phyloP scores from a whole-genome alignment of 331 rosid genomes.

The Malus hybrid region DNA sequence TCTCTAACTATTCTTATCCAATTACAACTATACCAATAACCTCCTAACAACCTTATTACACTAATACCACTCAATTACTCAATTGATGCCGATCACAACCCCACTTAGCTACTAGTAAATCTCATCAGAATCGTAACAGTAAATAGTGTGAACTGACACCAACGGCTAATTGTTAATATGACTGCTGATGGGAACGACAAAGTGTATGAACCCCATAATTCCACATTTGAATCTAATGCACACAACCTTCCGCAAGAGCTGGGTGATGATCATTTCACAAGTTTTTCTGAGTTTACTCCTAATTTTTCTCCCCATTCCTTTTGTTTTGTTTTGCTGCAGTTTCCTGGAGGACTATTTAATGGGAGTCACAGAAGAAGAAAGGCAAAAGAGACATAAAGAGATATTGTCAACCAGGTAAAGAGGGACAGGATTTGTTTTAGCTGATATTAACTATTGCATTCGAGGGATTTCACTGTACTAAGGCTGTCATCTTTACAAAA shows the following conservation, averaged over 20 bases:
- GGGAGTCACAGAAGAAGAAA: conserved; percentile 89
- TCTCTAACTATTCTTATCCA: too few relatives aligned
- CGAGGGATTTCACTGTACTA: background rate
- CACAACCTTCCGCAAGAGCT: background rate
- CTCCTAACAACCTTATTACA: too few relatives aligned
- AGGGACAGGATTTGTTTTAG: background rate
- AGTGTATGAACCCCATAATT: background rate
- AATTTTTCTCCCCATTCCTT: background rate
- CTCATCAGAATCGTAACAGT: too few relatives aligned
- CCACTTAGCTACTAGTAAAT: too few relatives aligned
- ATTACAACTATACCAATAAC: too few relatives aligned
- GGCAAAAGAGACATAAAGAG: conserved; percentile 79
- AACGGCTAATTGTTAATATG: background rate
- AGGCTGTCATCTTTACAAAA: background rate
- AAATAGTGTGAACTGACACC: background rate
- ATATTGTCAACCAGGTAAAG: conserved; percentile 79
- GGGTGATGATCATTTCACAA: background rate
- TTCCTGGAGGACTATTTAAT: conserved; percentile 58
- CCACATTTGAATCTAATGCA: background rate
- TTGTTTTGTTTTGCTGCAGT: conserved; percentile 30
- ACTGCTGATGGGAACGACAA: background rate
- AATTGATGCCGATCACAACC: too few relatives aligned
- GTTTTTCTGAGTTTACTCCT: background rate
- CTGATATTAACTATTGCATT: too few relatives aligned
- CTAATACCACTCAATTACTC: too few relatives aligned